Conservation (phyloP, 441 rosid species). For the Gossypium davidsonii region DNA sequence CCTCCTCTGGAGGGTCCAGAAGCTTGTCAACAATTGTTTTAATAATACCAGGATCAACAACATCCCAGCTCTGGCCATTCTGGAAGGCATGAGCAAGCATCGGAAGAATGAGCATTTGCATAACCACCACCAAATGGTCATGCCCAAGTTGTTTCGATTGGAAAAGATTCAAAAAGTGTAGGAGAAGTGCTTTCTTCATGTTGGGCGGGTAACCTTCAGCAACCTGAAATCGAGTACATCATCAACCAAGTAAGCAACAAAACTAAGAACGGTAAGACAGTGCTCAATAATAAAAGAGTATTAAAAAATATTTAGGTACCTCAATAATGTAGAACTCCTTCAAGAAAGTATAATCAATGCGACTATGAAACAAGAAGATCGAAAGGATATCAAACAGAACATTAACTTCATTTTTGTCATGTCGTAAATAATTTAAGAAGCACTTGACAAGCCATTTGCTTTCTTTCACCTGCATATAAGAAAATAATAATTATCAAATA, state of each 20-base stretch:
- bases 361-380: conserved; percentile 81
- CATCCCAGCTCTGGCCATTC: conserved; percentile 89
- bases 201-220: conserved; percentile 84
- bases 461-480: conserved; percentile 81
- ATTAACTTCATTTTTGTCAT: conserved; percentile 74
- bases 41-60: conserved; percentile 74
- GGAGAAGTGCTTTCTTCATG: conserved; percentile 72
- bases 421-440: conserved; percentile 84
- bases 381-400: conserved; percentile 90
- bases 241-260: neutral
- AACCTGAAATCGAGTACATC: conserved; percentile 47
- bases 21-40: conserved; percentile 96
- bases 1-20: conserved; percentile 99
- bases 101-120: conserved; percentile 99
- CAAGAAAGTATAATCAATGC: conserved; percentile 92
- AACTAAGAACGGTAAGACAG: neutral
- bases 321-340: conserved; percentile 93
- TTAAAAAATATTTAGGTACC: conserved; percentile 40
- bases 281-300: conserved; percentile 2
- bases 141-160: conserved; percentile 83
- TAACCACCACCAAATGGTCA: conserved; percentile 86
- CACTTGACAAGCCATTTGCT: conserved; percentile 99
- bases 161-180: conserved; percentile 85
- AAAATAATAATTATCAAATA: conserved; percentile 15
- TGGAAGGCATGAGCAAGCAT: conserved; percentile 95